Evolutionary conservation across 2,329 filamentous ascomycete species (phyloP).

Genomic region (Fusarium verticillioides): DNA sequence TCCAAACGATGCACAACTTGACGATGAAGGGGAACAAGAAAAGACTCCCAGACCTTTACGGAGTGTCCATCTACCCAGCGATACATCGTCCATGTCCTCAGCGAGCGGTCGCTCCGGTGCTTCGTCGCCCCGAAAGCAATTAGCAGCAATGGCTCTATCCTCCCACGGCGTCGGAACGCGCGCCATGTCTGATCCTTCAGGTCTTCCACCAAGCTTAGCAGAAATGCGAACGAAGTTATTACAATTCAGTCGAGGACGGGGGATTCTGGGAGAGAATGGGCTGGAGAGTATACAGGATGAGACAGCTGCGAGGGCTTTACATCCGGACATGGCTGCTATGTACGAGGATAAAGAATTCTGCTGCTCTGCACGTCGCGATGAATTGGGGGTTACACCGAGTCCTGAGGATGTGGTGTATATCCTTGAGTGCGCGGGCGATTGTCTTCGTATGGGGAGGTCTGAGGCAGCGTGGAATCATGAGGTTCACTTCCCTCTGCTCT

Average conservation of each 20-base stretch:
- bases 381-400: neutral
- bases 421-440: neutral
- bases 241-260: neutral
- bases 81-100: neutral
- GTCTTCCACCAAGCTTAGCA: neutral
- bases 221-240: neutral
- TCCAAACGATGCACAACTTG: neutral
- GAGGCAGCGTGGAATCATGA: neutral
- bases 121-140: neutral
- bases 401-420: neutral
- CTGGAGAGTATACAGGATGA: neutral
- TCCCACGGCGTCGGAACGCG: neutral
- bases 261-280: fast-evolving
- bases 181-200: neutral
- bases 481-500: neutral
- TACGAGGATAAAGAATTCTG: neutral
- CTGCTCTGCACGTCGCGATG: neutral
- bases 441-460: neutral
- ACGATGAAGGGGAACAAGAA: neutral
- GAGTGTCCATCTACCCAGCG: neutral
- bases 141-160: neutral
- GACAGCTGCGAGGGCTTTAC: neutral
- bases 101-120: neutral
- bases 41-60: neutral
- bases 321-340: neutral